Percentiles rank a stretch among this genome's conserved stretches.
Conservation (phyloP, 352 stramenopile genomes). For the Phytophthora europaea region DNA sequence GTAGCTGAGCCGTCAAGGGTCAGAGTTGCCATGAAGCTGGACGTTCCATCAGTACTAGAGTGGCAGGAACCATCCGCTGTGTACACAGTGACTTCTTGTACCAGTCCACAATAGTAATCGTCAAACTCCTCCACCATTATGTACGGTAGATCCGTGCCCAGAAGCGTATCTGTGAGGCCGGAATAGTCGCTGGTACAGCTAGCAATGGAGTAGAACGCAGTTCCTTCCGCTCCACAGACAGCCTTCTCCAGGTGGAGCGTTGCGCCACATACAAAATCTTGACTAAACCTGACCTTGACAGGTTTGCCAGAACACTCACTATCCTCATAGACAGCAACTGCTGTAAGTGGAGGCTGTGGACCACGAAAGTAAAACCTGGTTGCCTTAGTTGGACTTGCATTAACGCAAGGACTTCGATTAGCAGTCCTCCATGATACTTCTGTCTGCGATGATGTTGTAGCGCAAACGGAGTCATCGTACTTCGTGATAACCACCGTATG, state of each 20-base stretch:
- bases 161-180: not conserved
- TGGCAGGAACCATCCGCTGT: slow-evolving; percentile 8
- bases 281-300: slow-evolving; percentile 8
- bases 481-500: slow-evolving; percentile 2
- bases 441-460: not conserved
- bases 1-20: slow-evolving; percentile 7
- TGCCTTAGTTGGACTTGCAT: not conserved
- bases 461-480: slow-evolving; percentile 1
- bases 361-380: slow-evolving; percentile 7
- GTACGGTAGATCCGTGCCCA: slow-evolving; percentile 7
- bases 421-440: not conserved
- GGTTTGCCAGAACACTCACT: slow-evolving; percentile 4
- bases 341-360: not conserved
- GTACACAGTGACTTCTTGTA: slow-evolving; percentile 6
- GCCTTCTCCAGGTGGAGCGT: not conserved
- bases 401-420: not conserved
- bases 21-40: slow-evolving; percentile 16
- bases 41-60: slow-evolving; percentile 10
- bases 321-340: slow-evolving; percentile 9
- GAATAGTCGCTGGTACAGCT: slow-evolving; percentile 6
- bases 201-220: slow-evolving; percentile 4
- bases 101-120: slow-evolving; percentile 2
- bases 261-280: slow-evolving; percentile 16
- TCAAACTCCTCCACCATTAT: slow-evolving; percentile 17
- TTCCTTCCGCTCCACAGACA: slow-evolving; percentile 1